A percentile compares a stretch with the other conserved stretches of the same genome.
These are phyloP conservation scores for Fusarium secorum DNA, from an alignment of 2,329 filamentous ascomycete genomes.

Conservation along the genomic window DNA sequence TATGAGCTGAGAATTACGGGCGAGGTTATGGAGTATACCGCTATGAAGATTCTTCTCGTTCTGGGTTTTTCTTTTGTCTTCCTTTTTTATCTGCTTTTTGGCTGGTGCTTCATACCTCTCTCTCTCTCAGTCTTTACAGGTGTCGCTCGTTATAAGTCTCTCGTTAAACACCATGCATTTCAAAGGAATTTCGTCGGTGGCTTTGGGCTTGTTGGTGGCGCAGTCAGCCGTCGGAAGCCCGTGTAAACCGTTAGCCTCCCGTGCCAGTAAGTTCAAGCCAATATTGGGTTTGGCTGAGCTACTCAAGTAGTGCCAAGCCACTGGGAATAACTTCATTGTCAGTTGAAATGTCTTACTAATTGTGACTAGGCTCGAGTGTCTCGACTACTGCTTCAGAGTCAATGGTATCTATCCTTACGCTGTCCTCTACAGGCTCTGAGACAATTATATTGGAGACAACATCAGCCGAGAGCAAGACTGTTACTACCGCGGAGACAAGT, in stretches of 20 bases:
- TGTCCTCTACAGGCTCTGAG: background rate
- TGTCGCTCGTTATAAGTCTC: background rate
- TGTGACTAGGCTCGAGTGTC: background rate
- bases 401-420: accelerated
- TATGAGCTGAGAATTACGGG: background rate
- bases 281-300: background rate
- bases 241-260: background rate
- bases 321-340: background rate
- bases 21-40: accelerated
- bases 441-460: background rate
- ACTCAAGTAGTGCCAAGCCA: background rate
- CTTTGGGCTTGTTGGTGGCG: background rate
- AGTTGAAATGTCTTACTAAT: background rate
- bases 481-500: accelerated
- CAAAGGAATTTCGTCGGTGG: accelerated
- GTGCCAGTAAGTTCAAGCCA: background rate
- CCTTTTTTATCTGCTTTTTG: background rate
- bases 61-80: accelerated
- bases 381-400: background rate
- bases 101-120: background rate
- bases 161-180: background rate
- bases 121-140: background rate
- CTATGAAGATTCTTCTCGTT: background rate
- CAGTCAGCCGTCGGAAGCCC: background rate
- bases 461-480: background rate